phyloP scores from a whole-genome alignment of 2,329 filamentous ascomycete species.

The Xylaria arbuscula region DNA sequence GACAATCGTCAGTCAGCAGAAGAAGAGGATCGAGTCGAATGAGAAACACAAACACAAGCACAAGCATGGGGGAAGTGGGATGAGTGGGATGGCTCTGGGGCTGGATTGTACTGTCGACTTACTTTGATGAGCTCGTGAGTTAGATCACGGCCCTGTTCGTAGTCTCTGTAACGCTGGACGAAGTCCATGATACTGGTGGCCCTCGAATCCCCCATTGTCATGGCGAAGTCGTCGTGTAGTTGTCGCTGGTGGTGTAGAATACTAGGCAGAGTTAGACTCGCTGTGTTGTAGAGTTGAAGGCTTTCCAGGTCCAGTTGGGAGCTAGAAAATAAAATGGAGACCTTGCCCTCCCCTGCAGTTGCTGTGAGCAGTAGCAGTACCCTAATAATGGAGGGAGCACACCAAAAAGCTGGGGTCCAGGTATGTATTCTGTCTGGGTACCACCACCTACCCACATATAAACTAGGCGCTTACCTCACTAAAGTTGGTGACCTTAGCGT shows the following conservation, averaged over 20 bases:
- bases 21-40: slow-evolving; percentile 20
- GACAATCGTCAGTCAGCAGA: slow-evolving; percentile 21
- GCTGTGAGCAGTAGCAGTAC: slow-evolving; percentile 5
- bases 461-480: too few species aligned
- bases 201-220: slow-evolving; percentile 34
- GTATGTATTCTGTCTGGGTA: neutral
- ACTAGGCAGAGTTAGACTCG: slow-evolving; percentile 3
- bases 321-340: slow-evolving; percentile 43
- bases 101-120: slow-evolving; percentile 32
- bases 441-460: neutral
- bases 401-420: slow-evolving; percentile 25
- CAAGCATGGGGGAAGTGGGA: slow-evolving; percentile 5
- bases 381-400: slow-evolving; percentile 10
- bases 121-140: slow-evolving; percentile 62
- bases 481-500: neutral
- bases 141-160: slow-evolving; percentile 56
- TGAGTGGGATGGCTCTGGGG: slow-evolving; percentile 14
- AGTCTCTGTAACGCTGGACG: slow-evolving; percentile 58
- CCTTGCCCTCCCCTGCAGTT: slow-evolving; percentile 24
- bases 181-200: slow-evolving; percentile 59
- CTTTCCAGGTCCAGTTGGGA: slow-evolving; percentile 24
- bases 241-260: slow-evolving; percentile 1
- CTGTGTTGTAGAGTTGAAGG: slow-evolving; percentile 25
- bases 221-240: slow-evolving; percentile 11
- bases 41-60: slow-evolving; percentile 16